Evolutionary conservation across 345 rosid genomes (phyloP).

Genomic region (Populus deltoides): DNA sequence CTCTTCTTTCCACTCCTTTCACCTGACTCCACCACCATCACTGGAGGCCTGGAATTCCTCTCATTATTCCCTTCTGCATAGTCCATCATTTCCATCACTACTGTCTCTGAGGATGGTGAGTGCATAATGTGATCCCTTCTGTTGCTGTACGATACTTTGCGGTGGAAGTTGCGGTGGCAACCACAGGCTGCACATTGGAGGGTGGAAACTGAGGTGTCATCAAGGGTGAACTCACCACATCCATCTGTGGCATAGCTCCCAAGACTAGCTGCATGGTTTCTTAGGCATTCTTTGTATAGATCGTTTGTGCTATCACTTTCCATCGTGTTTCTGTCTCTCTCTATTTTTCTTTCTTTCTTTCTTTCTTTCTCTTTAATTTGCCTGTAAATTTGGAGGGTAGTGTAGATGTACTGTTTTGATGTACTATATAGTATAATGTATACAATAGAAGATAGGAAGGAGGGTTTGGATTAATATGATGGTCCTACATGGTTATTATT

Average conservation of each 20-base stretch:
- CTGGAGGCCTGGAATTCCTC: background rate
- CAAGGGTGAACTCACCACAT: slow-evolving; percentile 67
- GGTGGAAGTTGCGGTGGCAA: slow-evolving; percentile 97
- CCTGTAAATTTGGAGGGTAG: background rate
- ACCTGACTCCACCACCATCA: slow-evolving; percentile 11
- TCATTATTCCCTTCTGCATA: slow-evolving; percentile 9
- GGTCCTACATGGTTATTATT: background rate
- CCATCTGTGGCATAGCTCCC: slow-evolving; percentile 85
- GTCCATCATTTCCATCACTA: slow-evolving; percentile 25
- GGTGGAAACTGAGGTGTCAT: slow-evolving; percentile 27
- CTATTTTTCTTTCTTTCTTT: background rate
- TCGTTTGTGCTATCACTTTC: slow-evolving; percentile 16
- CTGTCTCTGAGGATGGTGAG: slow-evolving; percentile 3
- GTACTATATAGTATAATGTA: background rate
- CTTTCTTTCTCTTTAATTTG: background rate
- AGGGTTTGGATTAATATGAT: background rate
- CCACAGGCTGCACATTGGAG: slow-evolving; percentile 87
- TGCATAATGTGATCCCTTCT: slow-evolving; percentile 10
- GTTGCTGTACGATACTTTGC: slow-evolving; percentile 33
- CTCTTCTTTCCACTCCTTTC: slow-evolving; percentile 35
- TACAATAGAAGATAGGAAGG: background rate
- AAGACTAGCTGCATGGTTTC: slow-evolving; percentile 86
- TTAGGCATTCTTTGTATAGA: slow-evolving; percentile 67
- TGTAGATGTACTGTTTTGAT: background rate
- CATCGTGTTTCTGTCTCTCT: slow-evolving; percentile 11